Evolutionary conservation across 306 rosid genomes (phyloP).

Genomic region (Quillaja saponaria): DNA sequence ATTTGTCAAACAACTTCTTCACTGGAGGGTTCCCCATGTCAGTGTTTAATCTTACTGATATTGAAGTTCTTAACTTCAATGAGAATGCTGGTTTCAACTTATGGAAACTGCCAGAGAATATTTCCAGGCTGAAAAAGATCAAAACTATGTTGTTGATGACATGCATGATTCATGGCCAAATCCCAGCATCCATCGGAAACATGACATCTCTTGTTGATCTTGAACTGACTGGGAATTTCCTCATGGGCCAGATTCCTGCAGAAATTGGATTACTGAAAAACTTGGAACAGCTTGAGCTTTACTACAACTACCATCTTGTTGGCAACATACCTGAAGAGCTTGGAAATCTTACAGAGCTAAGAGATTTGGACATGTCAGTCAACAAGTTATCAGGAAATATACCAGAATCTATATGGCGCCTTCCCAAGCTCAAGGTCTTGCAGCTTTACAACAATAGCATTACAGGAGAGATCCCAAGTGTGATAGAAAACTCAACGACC

Average conservation of each 20-base stretch:
- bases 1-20: conserved; percentile 71
- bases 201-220: conserved; percentile 76
- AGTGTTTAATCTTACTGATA: conserved; percentile 63
- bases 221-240: conserved; percentile 73
- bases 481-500: conserved; percentile 63
- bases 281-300: conserved; percentile 69
- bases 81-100: conserved; percentile 52
- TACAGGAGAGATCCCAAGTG: conserved; percentile 66
- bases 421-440: conserved; percentile 74
- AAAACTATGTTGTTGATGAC: conserved; percentile 59
- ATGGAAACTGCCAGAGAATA: conserved; percentile 65
- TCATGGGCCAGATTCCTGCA: conserved; percentile 61
- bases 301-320: conserved; percentile 61
- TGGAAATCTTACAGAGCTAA: conserved; percentile 72
- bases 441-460: conserved; percentile 92
- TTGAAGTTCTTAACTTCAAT: conserved; percentile 75
- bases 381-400: conserved; percentile 65
- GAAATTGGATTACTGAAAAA: conserved; percentile 70
- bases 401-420: conserved; percentile 66
- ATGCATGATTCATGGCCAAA: conserved; percentile 64
- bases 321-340: conserved; percentile 77
- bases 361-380: conserved; percentile 86
- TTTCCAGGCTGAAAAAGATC: conserved; percentile 50
- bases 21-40: conserved; percentile 75
- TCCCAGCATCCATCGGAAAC: conserved; percentile 79